Evolutionary conservation across 805 yeast genomes (phyloP).

Genomic region (Candida odintsovae): DNA sequence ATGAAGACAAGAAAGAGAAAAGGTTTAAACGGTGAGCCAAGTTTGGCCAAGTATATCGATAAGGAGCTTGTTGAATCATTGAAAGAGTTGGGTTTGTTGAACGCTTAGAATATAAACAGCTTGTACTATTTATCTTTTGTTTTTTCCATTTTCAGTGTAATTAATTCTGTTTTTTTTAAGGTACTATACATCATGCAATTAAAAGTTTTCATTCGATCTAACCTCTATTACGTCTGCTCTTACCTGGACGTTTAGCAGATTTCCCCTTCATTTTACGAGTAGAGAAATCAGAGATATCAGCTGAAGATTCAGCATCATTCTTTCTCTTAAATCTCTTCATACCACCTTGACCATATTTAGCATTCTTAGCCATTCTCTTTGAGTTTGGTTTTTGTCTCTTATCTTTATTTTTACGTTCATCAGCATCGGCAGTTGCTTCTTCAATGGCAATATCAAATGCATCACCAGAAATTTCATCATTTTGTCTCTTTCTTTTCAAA

Average conservation of each 20-base stretch:
- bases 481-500: slow-evolving; percentile 83
- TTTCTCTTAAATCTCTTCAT: slow-evolving; percentile 65
- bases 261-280: slow-evolving; percentile 46
- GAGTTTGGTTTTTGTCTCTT: slow-evolving; percentile 52
- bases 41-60: slow-evolving; percentile 62
- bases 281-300: slow-evolving; percentile 57
- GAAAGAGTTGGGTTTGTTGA: slow-evolving; percentile 39
- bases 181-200: background rate
- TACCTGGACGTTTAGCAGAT: slow-evolving; percentile 45
- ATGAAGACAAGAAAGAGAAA: slow-evolving; percentile 85
- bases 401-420: slow-evolving; percentile 26
- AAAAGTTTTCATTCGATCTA: background rate
- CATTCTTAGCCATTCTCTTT: slow-evolving; percentile 64
- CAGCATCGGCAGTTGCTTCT: slow-evolving; percentile 57
- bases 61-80: slow-evolving; percentile 49
- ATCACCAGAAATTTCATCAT: slow-evolving; percentile 63
- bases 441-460: slow-evolving; percentile 90
- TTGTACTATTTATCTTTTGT: background rate
- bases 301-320: slow-evolving; percentile 68
- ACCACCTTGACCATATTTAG: slow-evolving; percentile 76
- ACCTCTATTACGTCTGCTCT: slow-evolving; percentile 38
- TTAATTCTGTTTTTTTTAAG: background rate
- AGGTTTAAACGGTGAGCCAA: slow-evolving; percentile 73
- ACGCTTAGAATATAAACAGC: background rate
- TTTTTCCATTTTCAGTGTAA: background rate